phyloP scores from a whole-genome alignment of 805 yeast species.

The Maudiozyma bulderi region DNA sequence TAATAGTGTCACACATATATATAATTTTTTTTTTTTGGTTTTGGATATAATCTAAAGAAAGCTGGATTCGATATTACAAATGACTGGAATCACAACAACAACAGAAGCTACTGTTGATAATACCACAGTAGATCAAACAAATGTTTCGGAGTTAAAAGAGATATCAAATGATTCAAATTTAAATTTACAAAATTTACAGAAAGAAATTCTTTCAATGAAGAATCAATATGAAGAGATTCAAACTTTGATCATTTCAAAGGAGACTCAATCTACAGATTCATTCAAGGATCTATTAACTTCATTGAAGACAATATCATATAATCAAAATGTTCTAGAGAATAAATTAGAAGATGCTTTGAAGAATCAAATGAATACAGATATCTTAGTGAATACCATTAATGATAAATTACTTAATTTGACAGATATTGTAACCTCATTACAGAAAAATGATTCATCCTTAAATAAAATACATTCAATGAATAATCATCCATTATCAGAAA shows the following conservation, averaged over 20 bases:
- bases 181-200: background rate
- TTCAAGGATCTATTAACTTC: slow-evolving; percentile 20
- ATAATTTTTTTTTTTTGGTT: too few relatives aligned
- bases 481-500: background rate
- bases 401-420: slow-evolving; percentile 12
- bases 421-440: background rate
- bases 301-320: slow-evolving; percentile 23
- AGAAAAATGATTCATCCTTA: background rate
- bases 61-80: too few relatives aligned
- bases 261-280: slow-evolving; percentile 11
- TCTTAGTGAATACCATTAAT: slow-evolving; percentile 23
- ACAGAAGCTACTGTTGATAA: too few relatives aligned
- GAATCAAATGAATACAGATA: slow-evolving; percentile 30
- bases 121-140: too few relatives aligned
- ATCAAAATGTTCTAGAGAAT: slow-evolving; percentile 29
- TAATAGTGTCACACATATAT: too few relatives aligned
- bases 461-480: too few relatives aligned
- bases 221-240: slow-evolving; percentile 14
- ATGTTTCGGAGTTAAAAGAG: background rate
- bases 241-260: slow-evolving; percentile 11
- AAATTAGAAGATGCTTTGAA: slow-evolving; percentile 28
- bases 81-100: too few relatives aligned
- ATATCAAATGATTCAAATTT: background rate
- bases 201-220: slow-evolving; percentile 1
- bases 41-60: too few relatives aligned